Evolutionary conservation across 805 yeast genomes (phyloP), one percentile per base, ranked within the genome.

Genomic region (Wickerhamiella dianesei): DNA sequence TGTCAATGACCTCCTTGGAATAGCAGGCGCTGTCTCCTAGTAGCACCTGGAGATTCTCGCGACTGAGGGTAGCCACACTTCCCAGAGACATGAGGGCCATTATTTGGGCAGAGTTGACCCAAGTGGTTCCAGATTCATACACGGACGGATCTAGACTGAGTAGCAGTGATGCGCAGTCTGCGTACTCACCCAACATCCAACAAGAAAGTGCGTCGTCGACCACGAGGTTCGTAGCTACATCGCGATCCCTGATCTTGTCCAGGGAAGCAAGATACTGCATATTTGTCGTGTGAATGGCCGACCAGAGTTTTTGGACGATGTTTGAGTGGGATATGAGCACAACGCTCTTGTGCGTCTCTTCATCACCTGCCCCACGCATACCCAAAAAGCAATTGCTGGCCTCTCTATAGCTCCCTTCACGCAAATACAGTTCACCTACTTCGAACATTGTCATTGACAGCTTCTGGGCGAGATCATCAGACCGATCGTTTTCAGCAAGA

Each of bases 201-300:
- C 47, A 21, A 18, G 53, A 52, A 18, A 49, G 39, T 32, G 50
- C 53, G 12, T 41, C 29, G 45, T 46, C 46, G 21, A 46, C 41
- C 8, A 46, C 32, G 12, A 42, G 22, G 9, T 36, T 37, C 5
- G 42, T 21, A 35, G 25, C 12, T 2, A 43, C 21, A 2, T 21
- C 47, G n/a, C 16, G 41, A 21, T 19, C 8, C 13, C 9, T 14
- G 32, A 41, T 41, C 12, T 19, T 16, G 3, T 25, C 19, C 5
- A 16, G 5, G 22, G 32, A 12, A 3, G 22, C 20, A 3, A 18
- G 21, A 5, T 9, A 5, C 37, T 44, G 36, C 8, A 36, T 46
- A 6, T 36, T 6, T 2, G 36, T 21, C 13, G 46, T 41, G 13
- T 19, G 35, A 22, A 49, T 42, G 14, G 41, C 36, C 21, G 51